Percentiles rank a stretch among this genome's conserved stretches.
Evolutionary conservation across 2,329 filamentous ascomycete genomes (phyloP).

Genomic region (Colletotrichum sp.): DNA sequence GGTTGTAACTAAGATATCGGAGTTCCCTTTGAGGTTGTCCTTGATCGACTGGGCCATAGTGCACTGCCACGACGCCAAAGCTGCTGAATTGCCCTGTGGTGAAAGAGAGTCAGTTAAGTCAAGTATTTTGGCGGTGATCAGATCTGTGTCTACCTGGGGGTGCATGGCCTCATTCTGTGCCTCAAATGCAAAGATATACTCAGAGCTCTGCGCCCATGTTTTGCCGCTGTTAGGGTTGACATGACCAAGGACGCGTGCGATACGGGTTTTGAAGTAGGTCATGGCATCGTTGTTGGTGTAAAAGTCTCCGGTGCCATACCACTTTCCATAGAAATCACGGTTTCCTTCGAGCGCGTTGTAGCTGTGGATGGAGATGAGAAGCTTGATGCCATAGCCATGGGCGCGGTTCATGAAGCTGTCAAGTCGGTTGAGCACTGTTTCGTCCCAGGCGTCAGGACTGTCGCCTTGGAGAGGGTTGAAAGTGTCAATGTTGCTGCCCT

Average conservation of each 20-base stretch:
- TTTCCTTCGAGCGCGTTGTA: conserved; percentile 17
- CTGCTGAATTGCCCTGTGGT: conserved; percentile 20
- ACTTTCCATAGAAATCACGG: conserved; percentile 16
- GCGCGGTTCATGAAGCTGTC: conserved; percentile 20
- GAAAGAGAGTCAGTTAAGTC: background rate
- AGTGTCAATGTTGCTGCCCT: background rate
- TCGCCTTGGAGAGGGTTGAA: background rate
- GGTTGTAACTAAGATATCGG: conserved; percentile 23
- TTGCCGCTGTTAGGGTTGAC: conserved; percentile 20
- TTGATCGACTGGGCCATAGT: conserved; percentile 27
- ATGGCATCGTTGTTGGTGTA: conserved; percentile 8
- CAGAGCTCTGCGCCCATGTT: conserved; percentile 21
- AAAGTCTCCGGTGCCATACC: conserved; percentile 20
- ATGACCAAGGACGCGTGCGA: conserved; percentile 16
- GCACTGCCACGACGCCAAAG: conserved; percentile 25
- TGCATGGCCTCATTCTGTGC: conserved; percentile 28
- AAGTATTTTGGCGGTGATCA: background rate
- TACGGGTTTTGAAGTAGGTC: conserved; percentile 16
- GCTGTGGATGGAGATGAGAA: conserved; percentile 20
- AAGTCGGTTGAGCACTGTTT: conserved; percentile 17
- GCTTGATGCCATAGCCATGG: conserved; percentile 19
- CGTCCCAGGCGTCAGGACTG: conserved; percentile 20
- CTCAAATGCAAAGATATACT: conserved; percentile 28
- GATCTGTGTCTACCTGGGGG: background rate
- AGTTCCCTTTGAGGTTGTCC: conserved; percentile 21